Evolutionary conservation across 208 protist genomes (phyloP).

Genomic region (Leishmania martiniquensis): DNA sequence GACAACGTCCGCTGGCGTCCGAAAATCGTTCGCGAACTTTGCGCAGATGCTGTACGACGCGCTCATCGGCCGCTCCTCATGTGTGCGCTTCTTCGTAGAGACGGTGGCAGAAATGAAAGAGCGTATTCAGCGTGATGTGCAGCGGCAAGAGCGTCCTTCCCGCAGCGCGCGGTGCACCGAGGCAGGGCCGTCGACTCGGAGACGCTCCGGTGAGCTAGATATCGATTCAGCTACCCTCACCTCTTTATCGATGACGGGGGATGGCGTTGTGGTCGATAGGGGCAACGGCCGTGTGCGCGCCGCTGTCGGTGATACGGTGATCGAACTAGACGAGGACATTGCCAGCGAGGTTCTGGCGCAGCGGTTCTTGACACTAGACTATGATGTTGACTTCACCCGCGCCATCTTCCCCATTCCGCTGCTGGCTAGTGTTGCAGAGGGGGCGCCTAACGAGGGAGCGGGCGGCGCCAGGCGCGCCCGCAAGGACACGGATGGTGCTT

Average conservation of each 20-base stretch:
- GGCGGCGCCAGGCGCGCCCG: neutral
- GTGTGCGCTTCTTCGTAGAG: constrained; percentile 80
- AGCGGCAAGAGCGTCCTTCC: constrained; percentile 1
- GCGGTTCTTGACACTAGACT: constrained; percentile 82
- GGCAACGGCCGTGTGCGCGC: constrained; percentile 25
- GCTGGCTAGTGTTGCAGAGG: neutral
- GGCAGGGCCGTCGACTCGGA: neutral
- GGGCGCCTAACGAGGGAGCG: neutral
- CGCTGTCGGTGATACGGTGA: constrained; percentile 36
- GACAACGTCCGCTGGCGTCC: constrained; percentile 70
- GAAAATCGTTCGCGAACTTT: constrained; percentile 72
- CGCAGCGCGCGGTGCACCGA: neutral
- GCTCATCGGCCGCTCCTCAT: constrained; percentile 64
- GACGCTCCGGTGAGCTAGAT: neutral
- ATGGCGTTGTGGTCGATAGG: neutral
- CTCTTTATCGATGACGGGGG: neutral
- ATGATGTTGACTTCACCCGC: constrained; percentile 89
- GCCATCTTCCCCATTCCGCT: constrained; percentile 85
- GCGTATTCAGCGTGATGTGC: constrained; percentile 68
- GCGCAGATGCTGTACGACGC: constrained; percentile 80
- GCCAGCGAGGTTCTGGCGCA: constrained; percentile 47
- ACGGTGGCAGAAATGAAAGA: constrained; percentile 72
- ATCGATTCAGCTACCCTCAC: neutral
- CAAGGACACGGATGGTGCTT: neutral
- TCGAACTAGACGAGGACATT: constrained; percentile 46